Base-by-base conservation (phyloP, 2,329 filamentous ascomycete genomes). In the Aspergillus tanneri region DNA sequence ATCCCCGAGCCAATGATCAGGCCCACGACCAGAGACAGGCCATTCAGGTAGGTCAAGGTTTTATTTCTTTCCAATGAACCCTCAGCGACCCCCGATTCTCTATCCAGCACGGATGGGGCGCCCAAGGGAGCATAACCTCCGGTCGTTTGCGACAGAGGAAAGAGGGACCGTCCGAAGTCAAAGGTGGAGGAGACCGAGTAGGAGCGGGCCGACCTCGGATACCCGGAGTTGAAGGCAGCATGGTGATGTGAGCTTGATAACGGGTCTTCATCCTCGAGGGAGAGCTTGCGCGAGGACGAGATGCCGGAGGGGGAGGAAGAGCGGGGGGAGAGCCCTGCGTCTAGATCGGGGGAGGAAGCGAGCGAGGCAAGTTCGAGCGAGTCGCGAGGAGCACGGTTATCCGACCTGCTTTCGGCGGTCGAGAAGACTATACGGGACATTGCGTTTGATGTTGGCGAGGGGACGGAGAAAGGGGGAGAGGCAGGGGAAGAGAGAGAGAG, bases 1-100 rank as follows among this genome's bases (percentile, higher is more conserved):
- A 99, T 96, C 11, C 92, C 93, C 19, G 89, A 95, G 3, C 93
- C 93, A 64, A 99, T 97, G 58, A 97, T 95, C 55, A 99, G 73
- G 1, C 93, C 92, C 40, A 97, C 82, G 41, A 99, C 88, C 49
- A 99, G 77, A 19, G 90, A 95, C 49, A 99, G 71, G 1, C 93
- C 93, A 69, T 99, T 99, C 38, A 97, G 67, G 65, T 92, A 97
- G 22, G 93, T 97, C 70, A 99, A 73, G 11, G 88, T 95, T 76
- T 99, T 99, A 75, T 95, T 87, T 69, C 90, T 93, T 77, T 99
- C 93, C 55, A 97, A 72, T 32, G 87, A 90, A n/a, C 82, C 86
- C 52, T 86, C 87, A n/a, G 83, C 81, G 18, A 87, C 63, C 12
- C 80, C 81, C 43, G 78, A 78, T 53, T 78, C 68, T 49, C 78